A percentile compares a stretch with the other conserved stretches of the same genome.
These are phyloP conservation scores for Populus hybrid DNA, from an alignment of 441 rosid species.

Conservation along the genomic window DNA sequence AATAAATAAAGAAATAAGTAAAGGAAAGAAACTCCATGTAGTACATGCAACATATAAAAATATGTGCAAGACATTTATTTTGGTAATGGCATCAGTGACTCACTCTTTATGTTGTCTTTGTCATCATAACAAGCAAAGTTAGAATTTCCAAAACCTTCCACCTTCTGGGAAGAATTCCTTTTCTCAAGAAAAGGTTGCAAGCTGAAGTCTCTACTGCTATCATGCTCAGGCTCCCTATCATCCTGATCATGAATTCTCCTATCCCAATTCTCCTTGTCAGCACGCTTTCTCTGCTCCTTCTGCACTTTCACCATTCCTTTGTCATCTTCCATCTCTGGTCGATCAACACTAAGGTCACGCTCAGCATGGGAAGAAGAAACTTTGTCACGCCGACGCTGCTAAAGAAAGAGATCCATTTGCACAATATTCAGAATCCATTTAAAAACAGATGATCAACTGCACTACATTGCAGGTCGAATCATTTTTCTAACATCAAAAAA, in stretches of 20 bases:
- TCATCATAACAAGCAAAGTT: constrained; percentile 59
- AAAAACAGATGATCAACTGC: not conserved
- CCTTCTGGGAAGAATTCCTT: constrained; percentile 57
- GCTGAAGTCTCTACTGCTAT: constrained; percentile 52
- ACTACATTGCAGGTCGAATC: not conserved
- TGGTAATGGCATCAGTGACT: constrained; percentile 25
- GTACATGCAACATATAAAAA: not conserved
- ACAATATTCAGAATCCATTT: constrained; percentile 19
- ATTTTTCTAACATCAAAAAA: not conserved
- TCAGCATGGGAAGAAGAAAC: constrained; percentile 54
- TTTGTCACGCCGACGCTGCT: constrained; percentile 79
- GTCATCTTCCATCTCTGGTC: constrained; percentile 75
- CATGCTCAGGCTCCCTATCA: constrained; percentile 74
- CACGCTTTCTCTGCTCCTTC: constrained; percentile 70
- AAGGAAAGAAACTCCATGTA: not conserved
- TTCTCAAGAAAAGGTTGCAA: constrained; percentile 61
- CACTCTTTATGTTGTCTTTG: constrained; percentile 76
- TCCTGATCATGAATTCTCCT: constrained; percentile 69
- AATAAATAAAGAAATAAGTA: not conserved
- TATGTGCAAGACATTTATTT: not conserved
- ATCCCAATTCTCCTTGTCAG: constrained; percentile 77
- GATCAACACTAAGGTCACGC: constrained; percentile 68
- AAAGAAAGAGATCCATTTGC: constrained; percentile 27
- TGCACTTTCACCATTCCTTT: constrained; percentile 58
- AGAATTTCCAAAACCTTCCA: constrained; percentile 72